These are phyloP conservation scores for Asterionellopsis glacialis DNA, from an alignment of 108 stramenopile species.

Conservation along the genomic window DNA sequence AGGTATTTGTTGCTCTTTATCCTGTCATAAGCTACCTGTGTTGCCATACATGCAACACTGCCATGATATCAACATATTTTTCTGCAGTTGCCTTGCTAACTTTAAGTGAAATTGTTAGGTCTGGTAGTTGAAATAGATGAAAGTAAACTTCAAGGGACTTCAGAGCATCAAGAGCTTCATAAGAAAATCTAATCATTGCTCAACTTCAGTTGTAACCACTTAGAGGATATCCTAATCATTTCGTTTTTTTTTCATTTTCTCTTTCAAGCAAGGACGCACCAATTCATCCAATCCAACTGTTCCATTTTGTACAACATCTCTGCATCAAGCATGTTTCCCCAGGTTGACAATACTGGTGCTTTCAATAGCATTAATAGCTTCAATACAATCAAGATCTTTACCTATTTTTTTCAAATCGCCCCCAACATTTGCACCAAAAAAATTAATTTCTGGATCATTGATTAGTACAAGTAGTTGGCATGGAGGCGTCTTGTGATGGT, in stretches of 20 bases:
- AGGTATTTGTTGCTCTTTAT: conserved; percentile 1
- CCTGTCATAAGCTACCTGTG: conserved; percentile 17
- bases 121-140: conserved; percentile 13
- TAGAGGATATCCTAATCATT: background rate
- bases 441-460: background rate
- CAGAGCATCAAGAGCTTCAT: conserved; percentile 20
- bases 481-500: conserved; percentile 5
- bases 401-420: conserved; percentile 24
- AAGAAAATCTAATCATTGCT: conserved; percentile 5
- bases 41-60: conserved; percentile 25
- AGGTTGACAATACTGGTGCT: conserved; percentile 18
- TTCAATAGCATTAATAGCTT: conserved; percentile 1
- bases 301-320: conserved; percentile 26
- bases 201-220: conserved; percentile 8
- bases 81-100: conserved; percentile 9
- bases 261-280: conserved; percentile 6
- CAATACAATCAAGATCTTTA: conserved; percentile 18
- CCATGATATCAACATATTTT: conserved; percentile 22
- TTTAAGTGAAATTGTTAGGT: conserved; percentile 15
- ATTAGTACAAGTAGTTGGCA: conserved; percentile 8
- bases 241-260: conserved; percentile 8
- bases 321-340: conserved; percentile 13
- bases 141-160: conserved; percentile 10
- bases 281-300: conserved; percentile 8
- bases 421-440: conserved; percentile 21